Evolutionary conservation across 2,329 filamentous ascomycete genomes (phyloP).

Genomic region (Colletotrichum costaricense): DNA sequence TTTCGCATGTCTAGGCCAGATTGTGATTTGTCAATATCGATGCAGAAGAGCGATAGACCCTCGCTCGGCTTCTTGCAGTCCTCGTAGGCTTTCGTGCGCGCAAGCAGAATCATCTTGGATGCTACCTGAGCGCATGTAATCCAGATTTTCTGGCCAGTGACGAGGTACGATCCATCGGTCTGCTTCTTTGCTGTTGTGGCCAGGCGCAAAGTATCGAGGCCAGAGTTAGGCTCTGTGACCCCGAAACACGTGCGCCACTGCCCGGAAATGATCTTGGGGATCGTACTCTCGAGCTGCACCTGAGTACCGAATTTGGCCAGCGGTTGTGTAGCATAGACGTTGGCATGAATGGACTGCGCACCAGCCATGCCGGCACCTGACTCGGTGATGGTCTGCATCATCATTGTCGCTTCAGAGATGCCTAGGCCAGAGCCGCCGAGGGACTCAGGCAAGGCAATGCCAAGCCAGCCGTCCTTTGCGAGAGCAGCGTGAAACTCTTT

Average conservation of each 20-base stretch:
- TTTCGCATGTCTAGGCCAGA: slow-evolving; percentile 73
- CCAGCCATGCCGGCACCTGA: slow-evolving; percentile 83
- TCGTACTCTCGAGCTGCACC: slow-evolving; percentile 71
- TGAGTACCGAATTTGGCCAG: slow-evolving; percentile 78
- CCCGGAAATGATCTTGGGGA: slow-evolving; percentile 79
- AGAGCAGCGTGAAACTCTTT: slow-evolving; percentile 81
- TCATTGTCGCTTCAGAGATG: slow-evolving; percentile 86
- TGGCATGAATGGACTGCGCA: slow-evolving; percentile 71
- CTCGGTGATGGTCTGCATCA: slow-evolving; percentile 86
- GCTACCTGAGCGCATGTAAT: slow-evolving; percentile 88
- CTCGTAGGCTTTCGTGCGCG: slow-evolving; percentile 77
- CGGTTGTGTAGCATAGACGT: slow-evolving; percentile 81
- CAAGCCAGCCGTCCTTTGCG: slow-evolving; percentile 82
- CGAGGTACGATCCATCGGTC: slow-evolving; percentile 68
- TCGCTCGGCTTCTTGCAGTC: slow-evolving; percentile 77
- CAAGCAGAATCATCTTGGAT: slow-evolving; percentile 84
- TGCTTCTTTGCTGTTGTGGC: slow-evolving; percentile 70
- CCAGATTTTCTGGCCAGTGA: slow-evolving; percentile 89
- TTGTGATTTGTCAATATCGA: slow-evolving; percentile 73
- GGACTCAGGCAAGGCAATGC: slow-evolving; percentile 80
- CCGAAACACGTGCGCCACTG: slow-evolving; percentile 82
- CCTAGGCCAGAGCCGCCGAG: slow-evolving; percentile 81
- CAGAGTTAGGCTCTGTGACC: slow-evolving; percentile 86
- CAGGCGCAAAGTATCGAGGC: slow-evolving; percentile 80
- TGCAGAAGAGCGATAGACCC: slow-evolving; percentile 83